Base-by-base conservation (phyloP, 257 asterid genomes). In the Fraxinus anomala region DNA sequence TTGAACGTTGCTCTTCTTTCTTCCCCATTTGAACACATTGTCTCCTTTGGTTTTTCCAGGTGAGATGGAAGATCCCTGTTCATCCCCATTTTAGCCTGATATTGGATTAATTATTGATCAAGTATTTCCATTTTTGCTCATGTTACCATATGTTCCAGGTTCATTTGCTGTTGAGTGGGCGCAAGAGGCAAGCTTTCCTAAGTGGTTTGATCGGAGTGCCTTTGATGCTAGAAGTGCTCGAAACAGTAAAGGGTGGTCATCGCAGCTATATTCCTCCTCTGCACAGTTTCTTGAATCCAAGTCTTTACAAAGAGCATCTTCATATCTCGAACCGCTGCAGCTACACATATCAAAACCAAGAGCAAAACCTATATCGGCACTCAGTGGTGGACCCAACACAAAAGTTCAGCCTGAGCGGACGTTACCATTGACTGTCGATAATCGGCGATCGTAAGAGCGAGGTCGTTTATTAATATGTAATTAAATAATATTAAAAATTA, bases 121-220 rank as follows among this genome's bases (percentile, higher is more conserved):
- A 59, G 68, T 59, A 23, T 61, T 61, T 24, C 2, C 14, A 0
- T 61, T 21, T 61, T 61, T 23, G 12, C 68, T 61, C 33, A 61
- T 59, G 14, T 59, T 70, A 36, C 39, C 67, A 21, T 51, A 13
- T 83, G 54, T 74, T 73, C 72, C 89, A 96, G 97, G 95, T 89
- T 91, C 98, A 76, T 91, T 98, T 79, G 90, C 87, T 77, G 86
- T 89, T 87, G 96, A 89, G 69, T 91, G 90, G 92, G 84, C 86
- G 23, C 93, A 85, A 83, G 99, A 91, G 63, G 82, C 87, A 30
- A 90, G 88, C 65, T 82, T 80, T 80, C 69, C 73, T 66, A 88
- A 80, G 74, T 92, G 92, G 97, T 83, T 78, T 37, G 89, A 92
- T 71, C 94, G 76, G 63, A 92, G 82, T 54, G 78, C 83, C 72